Percentiles rank a stretch among this genome's conserved stretches.
phyloP scores from a whole-genome alignment of 345 rosid species.

The Aquilaria yunnanensis region DNA sequence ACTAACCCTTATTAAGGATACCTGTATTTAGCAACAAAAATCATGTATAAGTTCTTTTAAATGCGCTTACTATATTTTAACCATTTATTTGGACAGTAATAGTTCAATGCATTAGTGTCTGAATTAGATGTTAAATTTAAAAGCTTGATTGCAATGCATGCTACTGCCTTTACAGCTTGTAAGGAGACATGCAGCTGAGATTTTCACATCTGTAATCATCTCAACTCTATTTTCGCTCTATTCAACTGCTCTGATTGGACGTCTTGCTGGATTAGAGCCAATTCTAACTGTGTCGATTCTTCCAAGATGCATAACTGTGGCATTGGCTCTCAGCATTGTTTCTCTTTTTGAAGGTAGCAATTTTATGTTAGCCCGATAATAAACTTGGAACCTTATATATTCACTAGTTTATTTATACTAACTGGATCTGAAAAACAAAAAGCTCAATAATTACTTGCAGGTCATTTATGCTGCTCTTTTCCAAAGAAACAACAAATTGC shows the following conservation, averaged over 20 bases:
- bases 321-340: constrained; percentile 91
- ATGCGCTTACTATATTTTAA: no score
- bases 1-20: no score
- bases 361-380: not conserved
- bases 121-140: no score
- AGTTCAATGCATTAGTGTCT: no score
- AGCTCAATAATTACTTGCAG: not conserved
- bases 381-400: not conserved
- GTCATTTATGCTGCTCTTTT: not conserved
- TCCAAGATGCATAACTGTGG: constrained; percentile 91
- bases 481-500: not conserved
- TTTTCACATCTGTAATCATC: constrained; percentile 74
- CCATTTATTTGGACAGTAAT: no score
- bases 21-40: not conserved
- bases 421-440: not conserved
- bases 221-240: constrained; percentile 84
- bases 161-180: constrained; percentile 62
- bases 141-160: not conserved
- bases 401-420: not conserved
- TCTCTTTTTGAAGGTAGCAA: constrained; percentile 77
- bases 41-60: no score
- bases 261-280: constrained; percentile 69
- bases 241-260: constrained; percentile 85
- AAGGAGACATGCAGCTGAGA: constrained; percentile 91
- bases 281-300: constrained; percentile 71